phyloP scores from a whole-genome alignment of 1,139 yeast species.

The Kazachstania sp. region DNA sequence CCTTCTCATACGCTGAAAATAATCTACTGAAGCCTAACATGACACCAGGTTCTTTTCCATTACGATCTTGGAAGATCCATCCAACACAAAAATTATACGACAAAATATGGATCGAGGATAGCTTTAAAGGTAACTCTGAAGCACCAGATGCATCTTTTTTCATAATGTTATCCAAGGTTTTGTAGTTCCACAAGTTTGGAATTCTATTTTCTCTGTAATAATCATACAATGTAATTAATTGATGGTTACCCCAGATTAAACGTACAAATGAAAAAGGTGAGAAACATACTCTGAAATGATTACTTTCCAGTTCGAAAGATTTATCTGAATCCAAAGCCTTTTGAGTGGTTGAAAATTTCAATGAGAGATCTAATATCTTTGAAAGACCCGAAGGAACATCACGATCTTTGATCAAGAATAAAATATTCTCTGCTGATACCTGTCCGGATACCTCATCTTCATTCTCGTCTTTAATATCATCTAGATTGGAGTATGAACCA shows the following conservation, averaged over 20 bases:
- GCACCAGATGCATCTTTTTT: background rate
- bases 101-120: conserved; percentile 46
- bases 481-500: conserved; percentile 16
- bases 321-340: conserved; percentile 29
- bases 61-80: conserved; percentile 52
- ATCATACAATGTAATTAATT: conserved; percentile 11
- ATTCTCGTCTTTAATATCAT: conserved; percentile 3
- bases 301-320: conserved; percentile 50
- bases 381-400: conserved; percentile 31
- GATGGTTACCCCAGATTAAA: conserved; percentile 32
- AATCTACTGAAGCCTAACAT: conserved; percentile 67
- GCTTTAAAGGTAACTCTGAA: conserved; percentile 10
- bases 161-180: background rate
- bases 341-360: conserved; percentile 28
- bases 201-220: conserved; percentile 16
- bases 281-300: conserved; percentile 48
- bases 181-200: conserved; percentile 11
- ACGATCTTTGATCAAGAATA: conserved; percentile 26
- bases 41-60: conserved; percentile 45
- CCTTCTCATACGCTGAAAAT: conserved; percentile 52
- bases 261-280: conserved; percentile 45
- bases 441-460: conserved; percentile 17
- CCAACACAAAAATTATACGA: conserved; percentile 67
- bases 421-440: conserved; percentile 20
- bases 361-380: conserved; percentile 33